Evolutionary conservation across 495 filamentous ascomycete species (phyloP).

Genomic region (Copromyces sp.): DNA sequence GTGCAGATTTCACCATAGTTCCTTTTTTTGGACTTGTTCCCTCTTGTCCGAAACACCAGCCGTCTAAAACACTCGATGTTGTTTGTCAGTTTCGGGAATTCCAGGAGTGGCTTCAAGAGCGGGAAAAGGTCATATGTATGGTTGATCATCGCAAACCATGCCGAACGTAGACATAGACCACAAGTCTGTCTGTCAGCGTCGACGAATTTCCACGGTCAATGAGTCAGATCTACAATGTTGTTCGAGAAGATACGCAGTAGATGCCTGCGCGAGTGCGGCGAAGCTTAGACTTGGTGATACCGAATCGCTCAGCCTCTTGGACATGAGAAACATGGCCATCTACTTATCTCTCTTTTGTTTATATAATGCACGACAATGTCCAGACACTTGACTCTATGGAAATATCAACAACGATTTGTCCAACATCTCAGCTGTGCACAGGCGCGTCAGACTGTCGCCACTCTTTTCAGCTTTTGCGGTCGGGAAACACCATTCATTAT

Average conservation of each 20-base stretch:
- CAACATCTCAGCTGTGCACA: background rate
- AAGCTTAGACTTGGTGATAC: background rate
- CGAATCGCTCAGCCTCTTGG: background rate
- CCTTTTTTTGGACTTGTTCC: background rate
- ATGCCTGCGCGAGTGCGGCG: background rate
- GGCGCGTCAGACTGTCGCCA: background rate
- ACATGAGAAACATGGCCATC: background rate
- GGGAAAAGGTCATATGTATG: background rate
- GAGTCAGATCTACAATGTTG: background rate
- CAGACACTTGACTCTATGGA: background rate
- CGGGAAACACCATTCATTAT: background rate
- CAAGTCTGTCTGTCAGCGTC: background rate
- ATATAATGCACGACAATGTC: background rate
- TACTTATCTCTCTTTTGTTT: background rate
- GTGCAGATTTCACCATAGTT: background rate
- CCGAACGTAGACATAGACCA: background rate
- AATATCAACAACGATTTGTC: background rate
- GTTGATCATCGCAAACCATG: background rate
- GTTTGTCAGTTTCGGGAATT: background rate
- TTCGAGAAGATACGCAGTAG: background rate
- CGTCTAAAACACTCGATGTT: background rate
- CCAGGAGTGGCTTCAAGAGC: background rate
- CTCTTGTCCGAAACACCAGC: background rate
- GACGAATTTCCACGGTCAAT: background rate
- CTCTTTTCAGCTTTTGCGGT: background rate